phyloP scores from a whole-genome alignment of 352 stramenopile species.

The Pythium dissimile region DNA sequence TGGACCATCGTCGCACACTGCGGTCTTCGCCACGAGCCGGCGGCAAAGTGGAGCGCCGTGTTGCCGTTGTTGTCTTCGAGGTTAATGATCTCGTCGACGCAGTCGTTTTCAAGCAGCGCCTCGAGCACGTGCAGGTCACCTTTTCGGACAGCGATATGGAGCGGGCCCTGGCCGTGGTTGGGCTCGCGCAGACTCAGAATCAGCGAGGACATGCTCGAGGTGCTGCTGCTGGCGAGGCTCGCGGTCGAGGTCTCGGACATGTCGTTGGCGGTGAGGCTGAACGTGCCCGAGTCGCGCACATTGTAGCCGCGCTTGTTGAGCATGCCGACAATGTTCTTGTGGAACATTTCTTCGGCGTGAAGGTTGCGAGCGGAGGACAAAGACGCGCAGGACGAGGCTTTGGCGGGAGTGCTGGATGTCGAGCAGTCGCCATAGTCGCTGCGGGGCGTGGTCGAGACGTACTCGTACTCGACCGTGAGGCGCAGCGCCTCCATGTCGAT shows the following conservation, averaged over 20 bases:
- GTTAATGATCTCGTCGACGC: conserved; percentile 64
- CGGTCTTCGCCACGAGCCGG: conserved; percentile 53
- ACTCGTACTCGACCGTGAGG: conserved; percentile 10
- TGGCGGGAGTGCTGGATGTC: conserved; percentile 4
- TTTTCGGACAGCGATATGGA: conserved; percentile 78
- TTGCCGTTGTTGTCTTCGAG: conserved; percentile 77
- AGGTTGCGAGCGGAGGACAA: conserved; percentile 2
- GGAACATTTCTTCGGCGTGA: conserved; percentile 57
- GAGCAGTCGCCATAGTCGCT: conserved; percentile 2
- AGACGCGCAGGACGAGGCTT: neutral
- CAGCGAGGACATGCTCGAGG: conserved; percentile 62
- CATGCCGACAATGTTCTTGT: conserved; percentile 65
- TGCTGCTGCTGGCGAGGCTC: conserved; percentile 55
- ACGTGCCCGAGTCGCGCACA: conserved; percentile 49
- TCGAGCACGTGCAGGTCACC: conserved; percentile 68
- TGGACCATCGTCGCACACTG: conserved; percentile 42
- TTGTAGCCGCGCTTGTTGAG: conserved; percentile 86
- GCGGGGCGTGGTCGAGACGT: conserved; percentile 1
- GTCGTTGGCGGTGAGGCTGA: conserved; percentile 28
- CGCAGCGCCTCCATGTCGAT: conserved; percentile 9
- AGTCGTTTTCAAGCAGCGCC: conserved; percentile 66
- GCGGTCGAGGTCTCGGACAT: conserved; percentile 52
- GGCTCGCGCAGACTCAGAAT: conserved; percentile 68
- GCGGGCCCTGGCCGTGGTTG: conserved; percentile 66
- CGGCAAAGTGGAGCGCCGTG: conserved; percentile 75